phyloP scores from a whole-genome alignment of 1,139 yeast genomes.

The Taphrina communis region DNA sequence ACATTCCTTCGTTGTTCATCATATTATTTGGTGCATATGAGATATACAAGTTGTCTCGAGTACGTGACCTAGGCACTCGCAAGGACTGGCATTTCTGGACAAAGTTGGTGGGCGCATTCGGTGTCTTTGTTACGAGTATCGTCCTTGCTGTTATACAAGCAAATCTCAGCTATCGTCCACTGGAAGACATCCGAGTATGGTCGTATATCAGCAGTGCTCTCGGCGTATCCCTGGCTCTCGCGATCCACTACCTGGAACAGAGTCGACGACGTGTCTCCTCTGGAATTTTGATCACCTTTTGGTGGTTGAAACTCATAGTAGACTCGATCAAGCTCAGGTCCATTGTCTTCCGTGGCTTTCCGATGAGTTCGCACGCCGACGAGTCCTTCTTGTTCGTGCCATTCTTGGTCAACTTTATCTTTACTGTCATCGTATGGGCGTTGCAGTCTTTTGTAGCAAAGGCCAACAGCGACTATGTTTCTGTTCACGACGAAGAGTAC shows the following conservation, averaged over 20 bases:
- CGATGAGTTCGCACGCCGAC: constrained; percentile 36
- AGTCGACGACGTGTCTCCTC: constrained; percentile 68
- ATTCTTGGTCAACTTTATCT: constrained; percentile 43
- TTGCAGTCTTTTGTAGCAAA: constrained; percentile 42
- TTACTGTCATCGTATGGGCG: constrained; percentile 38
- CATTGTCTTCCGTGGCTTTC: constrained; percentile 45
- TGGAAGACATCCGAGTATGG: constrained; percentile 57
- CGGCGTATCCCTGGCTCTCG: constrained; percentile 60
- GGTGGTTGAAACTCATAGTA: constrained; percentile 65
- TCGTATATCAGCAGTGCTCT: constrained; percentile 55
- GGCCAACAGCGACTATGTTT: constrained; percentile 29
- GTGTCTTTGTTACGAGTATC: constrained; percentile 32
- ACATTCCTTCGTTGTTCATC: constrained; percentile 60
- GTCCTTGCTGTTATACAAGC: constrained; percentile 41
- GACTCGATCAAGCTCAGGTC: constrained; percentile 47
- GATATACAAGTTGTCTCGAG: constrained; percentile 50
- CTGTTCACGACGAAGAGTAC: constrained; percentile 51
- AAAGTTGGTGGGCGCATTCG: constrained; percentile 43
- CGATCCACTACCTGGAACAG: constrained; percentile 74
- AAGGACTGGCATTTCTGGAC: constrained; percentile 46
- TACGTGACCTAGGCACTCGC: constrained; percentile 46
- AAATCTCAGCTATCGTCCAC: constrained; percentile 48
- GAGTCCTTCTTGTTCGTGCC: constrained; percentile 44
- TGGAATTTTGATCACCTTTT: constrained; percentile 73
- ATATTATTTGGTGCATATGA: constrained; percentile 62